Percentiles rank a stretch among this genome's conserved stretches.
Evolutionary conservation across 2,329 filamentous ascomycete genomes (phyloP).

Genomic region (Fusarium napiforme): DNA sequence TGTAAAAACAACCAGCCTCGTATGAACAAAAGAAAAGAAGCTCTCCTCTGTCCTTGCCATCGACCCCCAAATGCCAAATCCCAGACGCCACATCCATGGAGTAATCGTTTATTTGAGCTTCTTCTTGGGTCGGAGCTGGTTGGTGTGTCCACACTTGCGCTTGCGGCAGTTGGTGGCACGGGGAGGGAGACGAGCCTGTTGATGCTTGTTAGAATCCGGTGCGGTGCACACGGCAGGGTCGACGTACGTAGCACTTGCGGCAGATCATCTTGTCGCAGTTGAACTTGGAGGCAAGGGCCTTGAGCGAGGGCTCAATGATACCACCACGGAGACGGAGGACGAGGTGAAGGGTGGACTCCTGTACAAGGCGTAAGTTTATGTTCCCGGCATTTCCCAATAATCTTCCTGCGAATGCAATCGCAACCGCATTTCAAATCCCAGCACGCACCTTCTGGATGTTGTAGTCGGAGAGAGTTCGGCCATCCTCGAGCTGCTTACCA

Average conservation of each 20-base stretch:
- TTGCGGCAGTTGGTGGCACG: slow-evolving; percentile 99
- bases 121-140: slow-evolving; percentile 99
- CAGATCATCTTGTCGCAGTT: slow-evolving; percentile 99
- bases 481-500: slow-evolving; percentile 99
- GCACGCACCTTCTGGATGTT: slow-evolving; percentile 95
- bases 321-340: slow-evolving; percentile 99
- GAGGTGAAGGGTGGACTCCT: slow-evolving; percentile 98
- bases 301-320: slow-evolving; percentile 99
- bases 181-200: slow-evolving; percentile 84
- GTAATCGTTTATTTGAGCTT: slow-evolving; percentile 82
- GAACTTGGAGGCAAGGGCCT: slow-evolving; percentile 98
- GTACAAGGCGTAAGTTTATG: slow-evolving; percentile 47
- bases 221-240: not conserved
- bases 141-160: slow-evolving; percentile 99
- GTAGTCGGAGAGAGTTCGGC: slow-evolving; percentile 96
- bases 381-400: not conserved
- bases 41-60: slow-evolving; percentile 51
- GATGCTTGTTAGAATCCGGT: not conserved
- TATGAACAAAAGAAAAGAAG: slow-evolving; percentile 48
- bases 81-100: slow-evolving; percentile 59
- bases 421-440: slow-evolving; percentile 23
- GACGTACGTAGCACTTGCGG: slow-evolving; percentile 99
- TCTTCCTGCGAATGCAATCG: not conserved
- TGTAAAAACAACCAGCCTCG: slow-evolving; percentile 54
- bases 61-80: slow-evolving; percentile 54